Evolutionary conservation across 1,284 basidiomycete species (phyloP).

Genomic region (Peniophora sp.): DNA sequence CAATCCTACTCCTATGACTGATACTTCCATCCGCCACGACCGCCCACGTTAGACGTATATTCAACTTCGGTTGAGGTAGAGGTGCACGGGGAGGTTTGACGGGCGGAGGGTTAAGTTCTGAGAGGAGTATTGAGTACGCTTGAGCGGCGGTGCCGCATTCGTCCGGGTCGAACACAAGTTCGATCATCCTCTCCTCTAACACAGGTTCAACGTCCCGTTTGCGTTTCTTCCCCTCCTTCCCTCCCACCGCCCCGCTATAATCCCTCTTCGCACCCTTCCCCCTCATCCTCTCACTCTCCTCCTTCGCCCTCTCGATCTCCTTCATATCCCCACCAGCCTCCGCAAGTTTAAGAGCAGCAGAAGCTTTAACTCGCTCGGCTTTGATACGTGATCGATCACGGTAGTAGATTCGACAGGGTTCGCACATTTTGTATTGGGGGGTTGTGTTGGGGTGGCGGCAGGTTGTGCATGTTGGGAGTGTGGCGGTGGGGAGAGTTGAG

Average conservation of each 20-base stretch:
- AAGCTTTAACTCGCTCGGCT: too few species aligned
- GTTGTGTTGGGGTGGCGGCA: neutral
- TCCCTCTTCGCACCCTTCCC: neutral
- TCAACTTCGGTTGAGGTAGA: neutral
- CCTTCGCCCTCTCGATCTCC: too few species aligned
- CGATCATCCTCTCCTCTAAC: neutral
- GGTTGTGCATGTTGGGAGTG: neutral
- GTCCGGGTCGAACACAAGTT: neutral
- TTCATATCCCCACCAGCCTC: too few species aligned
- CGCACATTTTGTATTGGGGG: neutral
- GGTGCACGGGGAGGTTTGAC: too few species aligned
- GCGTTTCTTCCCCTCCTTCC: neutral
- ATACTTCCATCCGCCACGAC: conserved; percentile 3
- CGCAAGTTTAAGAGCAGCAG: too few species aligned
- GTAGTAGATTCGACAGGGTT: neutral
- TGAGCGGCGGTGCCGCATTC: neutral
- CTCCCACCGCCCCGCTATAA: neutral
- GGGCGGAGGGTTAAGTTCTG: neutral
- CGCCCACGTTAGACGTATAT: conserved; percentile 7
- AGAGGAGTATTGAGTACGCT: neutral
- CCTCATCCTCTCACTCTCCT: too few species aligned
- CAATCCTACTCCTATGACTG: too few species aligned
- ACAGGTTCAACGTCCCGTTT: neutral
- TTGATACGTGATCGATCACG: neutral
- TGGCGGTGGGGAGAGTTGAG: neutral